Evolutionary conservation across 768 basidiomycete genomes (phyloP).

Genomic region (Xerocomellus amylosporus): DNA sequence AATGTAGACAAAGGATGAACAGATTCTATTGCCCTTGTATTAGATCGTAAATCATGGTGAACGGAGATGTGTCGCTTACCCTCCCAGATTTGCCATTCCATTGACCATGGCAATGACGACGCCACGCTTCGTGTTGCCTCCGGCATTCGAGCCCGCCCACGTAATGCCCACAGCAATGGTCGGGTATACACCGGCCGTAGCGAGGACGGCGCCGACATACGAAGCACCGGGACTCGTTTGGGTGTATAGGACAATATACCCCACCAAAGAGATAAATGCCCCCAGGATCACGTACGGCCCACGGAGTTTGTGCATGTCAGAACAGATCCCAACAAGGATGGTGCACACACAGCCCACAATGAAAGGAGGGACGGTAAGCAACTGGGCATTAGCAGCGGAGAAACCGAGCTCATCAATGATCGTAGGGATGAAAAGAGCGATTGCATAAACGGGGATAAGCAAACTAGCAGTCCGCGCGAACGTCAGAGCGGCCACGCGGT

Average conservation of each 20-base stretch:
- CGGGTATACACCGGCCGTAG: constrained; percentile 52
- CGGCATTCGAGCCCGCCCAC: constrained; percentile 55
- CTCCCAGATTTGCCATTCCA: constrained; percentile 43
- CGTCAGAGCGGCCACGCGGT: not conserved
- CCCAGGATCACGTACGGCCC: constrained; percentile 3
- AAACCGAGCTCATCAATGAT: constrained; percentile 51
- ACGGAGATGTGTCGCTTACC: constrained; percentile 30
- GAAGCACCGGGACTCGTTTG: constrained; percentile 8
- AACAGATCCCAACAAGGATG: constrained; percentile 35
- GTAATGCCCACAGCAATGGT: constrained; percentile 47
- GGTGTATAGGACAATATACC: constrained; percentile 4
- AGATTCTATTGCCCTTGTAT: constrained; percentile 27
- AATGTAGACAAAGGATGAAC: constrained; percentile 41
- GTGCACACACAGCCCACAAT: constrained; percentile 46
- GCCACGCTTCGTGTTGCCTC: constrained; percentile 54
- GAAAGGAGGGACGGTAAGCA: constrained; percentile 49
- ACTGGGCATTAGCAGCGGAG: constrained; percentile 48
- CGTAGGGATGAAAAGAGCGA: constrained; percentile 49
- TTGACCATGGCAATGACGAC: constrained; percentile 54
- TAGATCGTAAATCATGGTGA: not conserved
- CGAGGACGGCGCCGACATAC: constrained; percentile 49
- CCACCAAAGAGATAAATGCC: constrained; percentile 1
- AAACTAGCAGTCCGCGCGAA: constrained; percentile 25
- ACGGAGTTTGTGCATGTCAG: constrained; percentile 2
- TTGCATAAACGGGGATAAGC: constrained; percentile 43